phyloP scores from a whole-genome alignment of 768 basidiomycete genomes.

The Lactifluus hygrophoroides region DNA sequence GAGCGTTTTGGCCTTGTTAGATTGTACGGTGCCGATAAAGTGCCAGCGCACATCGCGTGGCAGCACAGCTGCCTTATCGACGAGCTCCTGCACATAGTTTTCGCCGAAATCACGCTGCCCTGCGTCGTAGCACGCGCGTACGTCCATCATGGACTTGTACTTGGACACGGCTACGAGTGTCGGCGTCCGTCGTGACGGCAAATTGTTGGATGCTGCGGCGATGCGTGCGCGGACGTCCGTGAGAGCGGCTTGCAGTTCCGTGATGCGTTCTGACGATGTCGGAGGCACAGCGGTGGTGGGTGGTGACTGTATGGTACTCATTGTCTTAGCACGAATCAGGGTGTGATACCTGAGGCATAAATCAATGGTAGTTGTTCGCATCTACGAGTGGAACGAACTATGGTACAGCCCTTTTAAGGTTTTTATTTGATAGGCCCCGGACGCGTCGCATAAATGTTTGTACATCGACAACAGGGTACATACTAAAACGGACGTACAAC shows the following conservation, averaged over 20 bases:
- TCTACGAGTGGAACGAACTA: not conserved
- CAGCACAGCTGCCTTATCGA: constrained; percentile 56
- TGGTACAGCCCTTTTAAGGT: not conserved
- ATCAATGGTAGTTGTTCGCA: not conserved
- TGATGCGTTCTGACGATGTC: constrained; percentile 35
- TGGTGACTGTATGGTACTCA: not conserved
- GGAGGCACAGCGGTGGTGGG: not conserved
- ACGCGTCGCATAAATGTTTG: constrained; percentile 1
- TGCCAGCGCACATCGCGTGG: constrained; percentile 39
- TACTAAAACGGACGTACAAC: constrained; percentile 13
- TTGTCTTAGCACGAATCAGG: not conserved
- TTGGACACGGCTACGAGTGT: constrained; percentile 88
- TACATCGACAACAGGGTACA: constrained; percentile 12
- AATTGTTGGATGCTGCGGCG: constrained; percentile 29
- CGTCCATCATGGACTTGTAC: constrained; percentile 82
- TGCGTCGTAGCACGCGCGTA: constrained; percentile 69
- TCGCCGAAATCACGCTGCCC: constrained; percentile 94
- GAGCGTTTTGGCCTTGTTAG: constrained; percentile 15
- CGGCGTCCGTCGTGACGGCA: constrained; percentile 19
- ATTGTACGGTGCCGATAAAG: constrained; percentile 13
- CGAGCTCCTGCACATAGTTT: constrained; percentile 92
- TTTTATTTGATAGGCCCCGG: not conserved
- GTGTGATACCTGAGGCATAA: not conserved
- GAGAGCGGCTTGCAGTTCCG: constrained; percentile 48
- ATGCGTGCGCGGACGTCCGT: constrained; percentile 45